These are phyloP conservation scores for Ogataea paraovalis DNA, from an alignment of 805 yeast genomes.

Conservation along the genomic window DNA sequence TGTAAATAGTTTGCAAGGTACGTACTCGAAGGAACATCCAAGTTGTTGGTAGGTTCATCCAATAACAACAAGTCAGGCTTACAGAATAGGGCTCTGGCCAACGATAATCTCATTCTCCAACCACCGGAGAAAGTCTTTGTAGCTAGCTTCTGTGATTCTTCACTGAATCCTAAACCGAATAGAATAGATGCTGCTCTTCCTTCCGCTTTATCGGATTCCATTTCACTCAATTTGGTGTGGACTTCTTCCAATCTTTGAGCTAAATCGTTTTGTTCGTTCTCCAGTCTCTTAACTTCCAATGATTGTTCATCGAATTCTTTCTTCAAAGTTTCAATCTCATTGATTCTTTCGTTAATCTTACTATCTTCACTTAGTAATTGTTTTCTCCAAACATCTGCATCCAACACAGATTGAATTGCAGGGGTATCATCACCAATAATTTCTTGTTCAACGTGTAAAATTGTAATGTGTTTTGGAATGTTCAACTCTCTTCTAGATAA, in stretches of 20 bases:
- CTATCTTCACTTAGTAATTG: conserved; percentile 73
- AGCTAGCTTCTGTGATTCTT: conserved; percentile 75
- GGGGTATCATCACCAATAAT: conserved; percentile 86
- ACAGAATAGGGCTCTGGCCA: conserved; percentile 96
- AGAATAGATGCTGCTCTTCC: conserved; percentile 93
- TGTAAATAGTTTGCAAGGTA: conserved; percentile 87
- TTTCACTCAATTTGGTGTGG: conserved; percentile 77
- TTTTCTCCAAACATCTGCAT: conserved; percentile 99
- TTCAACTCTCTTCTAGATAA: conserved; percentile 89
- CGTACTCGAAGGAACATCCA: conserved; percentile 98
- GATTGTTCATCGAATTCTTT: conserved; percentile 72
- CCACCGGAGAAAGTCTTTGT: conserved; percentile 98
- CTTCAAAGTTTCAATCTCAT: conserved; percentile 68
- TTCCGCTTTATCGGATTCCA: conserved; percentile 98
- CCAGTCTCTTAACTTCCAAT: conserved; percentile 70
- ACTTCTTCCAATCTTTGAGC: conserved; percentile 75
- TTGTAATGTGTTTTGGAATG: conserved; percentile 92
- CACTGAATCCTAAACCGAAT: conserved; percentile 89
- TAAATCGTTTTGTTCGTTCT: conserved; percentile 85
- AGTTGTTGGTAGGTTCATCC: conserved; percentile 99
- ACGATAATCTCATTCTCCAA: conserved; percentile 99
- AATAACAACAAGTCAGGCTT: conserved; percentile 88
- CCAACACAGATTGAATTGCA: conserved; percentile 93
- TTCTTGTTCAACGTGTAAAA: conserved; percentile 97
- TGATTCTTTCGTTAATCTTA: conserved; percentile 67